These are phyloP conservation scores for Aureobasidium leucospermi DNA, from an alignment of 2,329 filamentous ascomycete species.

Conservation along the genomic window DNA sequence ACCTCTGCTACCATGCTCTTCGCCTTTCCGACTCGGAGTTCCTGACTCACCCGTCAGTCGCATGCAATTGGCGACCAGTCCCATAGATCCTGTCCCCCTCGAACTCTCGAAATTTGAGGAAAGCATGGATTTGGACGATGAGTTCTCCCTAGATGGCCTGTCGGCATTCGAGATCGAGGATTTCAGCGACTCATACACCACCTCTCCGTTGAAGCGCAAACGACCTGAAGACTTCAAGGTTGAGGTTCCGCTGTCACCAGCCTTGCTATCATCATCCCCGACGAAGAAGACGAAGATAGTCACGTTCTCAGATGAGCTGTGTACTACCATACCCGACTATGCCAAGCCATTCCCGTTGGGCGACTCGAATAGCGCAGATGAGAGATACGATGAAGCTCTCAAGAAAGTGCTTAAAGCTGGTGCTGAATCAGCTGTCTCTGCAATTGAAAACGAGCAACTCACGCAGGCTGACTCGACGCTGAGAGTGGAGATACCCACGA, in stretches of 20 bases:
- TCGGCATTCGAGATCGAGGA: not conserved
- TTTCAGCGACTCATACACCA: not conserved
- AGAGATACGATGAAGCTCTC: not conserved
- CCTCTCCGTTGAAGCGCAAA: not conserved
- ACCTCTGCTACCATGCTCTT: not conserved
- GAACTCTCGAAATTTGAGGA: not conserved
- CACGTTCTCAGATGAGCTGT: constrained; percentile 2
- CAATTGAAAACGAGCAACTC: constrained; percentile 39
- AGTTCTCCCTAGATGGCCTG: not conserved
- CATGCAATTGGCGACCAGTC: not conserved
- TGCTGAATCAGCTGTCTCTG: constrained; percentile 29
- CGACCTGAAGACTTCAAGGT: constrained; percentile 9
- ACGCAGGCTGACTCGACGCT: constrained; percentile 40
- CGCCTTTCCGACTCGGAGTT: not conserved
- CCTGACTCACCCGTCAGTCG: constrained; percentile 1
- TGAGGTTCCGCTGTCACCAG: constrained; percentile 6
- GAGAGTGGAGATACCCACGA: constrained; percentile 41
- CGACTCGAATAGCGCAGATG: not conserved
- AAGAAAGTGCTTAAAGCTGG: constrained; percentile 25
- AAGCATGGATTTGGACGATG: not conserved
- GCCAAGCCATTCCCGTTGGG: not conserved
- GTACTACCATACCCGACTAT: not conserved
- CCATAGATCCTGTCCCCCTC: not conserved
- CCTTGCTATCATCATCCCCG: not conserved
- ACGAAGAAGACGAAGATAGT: constrained; percentile 5